A percentile compares a stretch with the other conserved stretches of the same genome.
These are phyloP conservation scores for Macadamia integrifolia DNA, from an alignment of 164 flowering plant species.

Conservation along the genomic window DNA sequence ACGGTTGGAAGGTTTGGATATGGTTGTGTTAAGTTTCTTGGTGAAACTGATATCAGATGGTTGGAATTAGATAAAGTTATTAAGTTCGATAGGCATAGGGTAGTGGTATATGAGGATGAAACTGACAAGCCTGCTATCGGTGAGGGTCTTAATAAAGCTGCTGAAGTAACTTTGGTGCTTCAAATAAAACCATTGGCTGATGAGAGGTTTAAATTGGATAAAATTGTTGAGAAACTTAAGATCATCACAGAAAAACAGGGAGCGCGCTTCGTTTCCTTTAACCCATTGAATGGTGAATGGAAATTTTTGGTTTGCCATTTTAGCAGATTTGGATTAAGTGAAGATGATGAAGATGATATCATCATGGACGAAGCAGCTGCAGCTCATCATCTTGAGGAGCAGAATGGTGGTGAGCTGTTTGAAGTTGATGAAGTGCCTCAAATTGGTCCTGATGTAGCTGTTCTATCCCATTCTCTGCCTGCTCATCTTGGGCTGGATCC, in stretches of 20 bases:
- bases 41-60: slow-evolving; percentile 80
- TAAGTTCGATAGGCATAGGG: slow-evolving; percentile 55
- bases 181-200: slow-evolving; percentile 15
- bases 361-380: slow-evolving; percentile 52
- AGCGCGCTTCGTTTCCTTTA: slow-evolving; percentile 66
- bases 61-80: slow-evolving; percentile 67
- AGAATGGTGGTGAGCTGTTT: slow-evolving; percentile 34
- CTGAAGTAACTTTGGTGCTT: slow-evolving; percentile 74
- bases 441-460: slow-evolving; percentile 24
- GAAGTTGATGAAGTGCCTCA: slow-evolving; percentile 42
- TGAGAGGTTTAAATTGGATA: slow-evolving; percentile 11
- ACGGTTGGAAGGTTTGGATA: slow-evolving; percentile 80
- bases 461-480: slow-evolving; percentile 89
- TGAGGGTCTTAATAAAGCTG: slow-evolving; percentile 82
- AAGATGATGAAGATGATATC: slow-evolving; percentile 84
- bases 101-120: slow-evolving; percentile 83
- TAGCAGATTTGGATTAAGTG: slow-evolving; percentile 89
- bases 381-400: slow-evolving; percentile 30
- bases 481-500: slow-evolving; percentile 97
- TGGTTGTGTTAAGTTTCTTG: slow-evolving; percentile 68
- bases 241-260: slow-evolving; percentile 59
- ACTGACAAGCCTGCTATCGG: slow-evolving; percentile 69
- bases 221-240: slow-evolving; percentile 40
- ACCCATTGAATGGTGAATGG: slow-evolving; percentile 64
- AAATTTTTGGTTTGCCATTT: slow-evolving; percentile 81